A percentile compares a stretch with the other conserved stretches of the same genome.
These are phyloP conservation scores for Fusarium nematophilum DNA, from an alignment of 2,329 filamentous ascomycete species.

Conservation along the genomic window DNA sequence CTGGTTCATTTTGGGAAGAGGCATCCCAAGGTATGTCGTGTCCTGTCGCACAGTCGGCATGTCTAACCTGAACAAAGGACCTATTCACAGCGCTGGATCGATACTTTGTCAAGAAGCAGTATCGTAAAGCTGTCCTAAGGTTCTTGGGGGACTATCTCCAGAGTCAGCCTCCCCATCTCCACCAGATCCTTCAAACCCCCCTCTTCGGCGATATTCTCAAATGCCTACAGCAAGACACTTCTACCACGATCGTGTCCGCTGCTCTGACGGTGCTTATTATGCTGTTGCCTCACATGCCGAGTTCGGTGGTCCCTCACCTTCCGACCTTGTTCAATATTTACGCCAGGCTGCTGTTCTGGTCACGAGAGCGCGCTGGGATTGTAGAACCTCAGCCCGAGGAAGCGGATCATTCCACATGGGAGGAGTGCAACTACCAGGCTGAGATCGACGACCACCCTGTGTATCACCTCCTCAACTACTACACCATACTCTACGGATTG, in stretches of 20 bases:
- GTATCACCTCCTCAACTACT: slow-evolving; percentile 78
- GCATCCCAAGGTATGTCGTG: slow-evolving; percentile 64
- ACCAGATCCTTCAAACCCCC: slow-evolving; percentile 77
- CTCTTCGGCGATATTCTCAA: slow-evolving; percentile 78
- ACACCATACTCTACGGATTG: slow-evolving; percentile 83
- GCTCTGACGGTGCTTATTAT: slow-evolving; percentile 81
- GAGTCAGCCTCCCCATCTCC: slow-evolving; percentile 81
- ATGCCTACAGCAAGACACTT: slow-evolving; percentile 82
- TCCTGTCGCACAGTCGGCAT: not conserved
- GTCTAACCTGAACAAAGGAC: slow-evolving; percentile 57
- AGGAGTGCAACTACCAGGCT: slow-evolving; percentile 70
- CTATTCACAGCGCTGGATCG: slow-evolving; percentile 74
- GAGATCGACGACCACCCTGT: slow-evolving; percentile 71
- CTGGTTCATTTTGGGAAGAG: slow-evolving; percentile 73
- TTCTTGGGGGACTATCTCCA: slow-evolving; percentile 80
- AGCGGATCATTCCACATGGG: slow-evolving; percentile 64
- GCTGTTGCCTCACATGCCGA: slow-evolving; percentile 84
- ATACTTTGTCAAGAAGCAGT: slow-evolving; percentile 72
- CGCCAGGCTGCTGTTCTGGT: slow-evolving; percentile 83
- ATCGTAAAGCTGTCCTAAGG: slow-evolving; percentile 72
- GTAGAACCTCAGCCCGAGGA: slow-evolving; percentile 54
- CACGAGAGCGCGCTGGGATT: slow-evolving; percentile 61
- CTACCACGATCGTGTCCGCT: slow-evolving; percentile 79
- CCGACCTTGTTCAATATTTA: slow-evolving; percentile 85
- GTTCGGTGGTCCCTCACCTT: slow-evolving; percentile 74